Percentiles rank a stretch among this genome's conserved stretches.
phyloP scores from a whole-genome alignment of 495 filamentous ascomycete species.

The Cercophora samala region DNA sequence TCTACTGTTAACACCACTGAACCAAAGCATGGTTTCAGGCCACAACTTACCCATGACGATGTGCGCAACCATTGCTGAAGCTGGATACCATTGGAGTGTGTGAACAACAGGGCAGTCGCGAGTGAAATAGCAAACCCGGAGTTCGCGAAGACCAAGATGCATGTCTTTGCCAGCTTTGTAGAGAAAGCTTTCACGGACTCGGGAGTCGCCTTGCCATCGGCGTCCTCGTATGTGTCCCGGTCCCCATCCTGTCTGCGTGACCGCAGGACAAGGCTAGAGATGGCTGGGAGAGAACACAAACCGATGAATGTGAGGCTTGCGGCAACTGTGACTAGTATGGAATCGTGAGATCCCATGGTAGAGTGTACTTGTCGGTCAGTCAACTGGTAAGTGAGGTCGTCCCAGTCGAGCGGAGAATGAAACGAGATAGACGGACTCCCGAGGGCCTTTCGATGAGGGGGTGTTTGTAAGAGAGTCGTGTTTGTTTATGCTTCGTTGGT shows the following conservation, averaged over 20 bases:
- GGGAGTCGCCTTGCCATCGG: slow-evolving; percentile 58
- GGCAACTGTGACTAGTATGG: slow-evolving; percentile 30
- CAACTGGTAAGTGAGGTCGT: background rate
- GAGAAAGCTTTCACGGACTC: slow-evolving; percentile 55
- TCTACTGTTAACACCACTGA: background rate
- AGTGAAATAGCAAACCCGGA: slow-evolving; percentile 47
- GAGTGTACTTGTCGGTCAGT: background rate
- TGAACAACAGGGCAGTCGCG: slow-evolving; percentile 41
- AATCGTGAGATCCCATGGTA: slow-evolving; percentile 33
- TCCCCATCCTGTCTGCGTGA: slow-evolving; percentile 33
- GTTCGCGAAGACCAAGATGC: slow-evolving; percentile 44
- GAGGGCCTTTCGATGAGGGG: too few species aligned
- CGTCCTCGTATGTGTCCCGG: slow-evolving; percentile 55
- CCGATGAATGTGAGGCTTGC: slow-evolving; percentile 37
- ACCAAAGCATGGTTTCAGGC: background rate
- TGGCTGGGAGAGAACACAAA: slow-evolving; percentile 39
- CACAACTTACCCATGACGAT: slow-evolving; percentile 45
- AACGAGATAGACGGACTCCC: too few species aligned
- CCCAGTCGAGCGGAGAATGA: too few species aligned
- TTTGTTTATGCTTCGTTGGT: background rate
- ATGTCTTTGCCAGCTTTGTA: slow-evolving; percentile 44
- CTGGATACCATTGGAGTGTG: slow-evolving; percentile 27
- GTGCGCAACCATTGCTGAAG: slow-evolving; percentile 43
- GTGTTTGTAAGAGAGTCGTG: background rate
- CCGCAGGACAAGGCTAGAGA: slow-evolving; percentile 28